Evolutionary conservation across 1,284 basidiomycete species (phyloP).

Genomic region (Ceratobasidium sp.): DNA sequence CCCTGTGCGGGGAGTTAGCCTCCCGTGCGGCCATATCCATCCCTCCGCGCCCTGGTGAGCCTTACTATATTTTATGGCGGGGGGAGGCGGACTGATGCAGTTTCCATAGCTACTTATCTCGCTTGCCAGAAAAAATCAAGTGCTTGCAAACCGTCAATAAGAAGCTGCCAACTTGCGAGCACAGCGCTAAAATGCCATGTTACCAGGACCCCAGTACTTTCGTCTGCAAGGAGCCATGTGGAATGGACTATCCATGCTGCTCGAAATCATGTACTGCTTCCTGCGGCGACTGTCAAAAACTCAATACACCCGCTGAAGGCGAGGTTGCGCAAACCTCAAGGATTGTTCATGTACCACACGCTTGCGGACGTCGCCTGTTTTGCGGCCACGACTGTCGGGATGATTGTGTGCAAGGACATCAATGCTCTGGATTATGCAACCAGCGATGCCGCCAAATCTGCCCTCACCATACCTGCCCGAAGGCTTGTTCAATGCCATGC

Average conservation of each 20-base stretch:
- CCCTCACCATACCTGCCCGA: slow-evolving; percentile 65
- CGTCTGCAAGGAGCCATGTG: slow-evolving; percentile 64
- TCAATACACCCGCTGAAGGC: slow-evolving; percentile 51
- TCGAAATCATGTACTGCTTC: slow-evolving; percentile 67
- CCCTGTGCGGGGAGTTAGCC: slow-evolving; percentile 62
- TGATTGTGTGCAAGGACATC: slow-evolving; percentile 66
- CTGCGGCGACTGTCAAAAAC: slow-evolving; percentile 68
- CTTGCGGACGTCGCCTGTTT: slow-evolving; percentile 68
- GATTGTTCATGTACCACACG: slow-evolving; percentile 61
- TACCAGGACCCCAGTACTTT: slow-evolving; percentile 61
- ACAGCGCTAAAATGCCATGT: slow-evolving; percentile 65
- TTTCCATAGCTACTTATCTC: slow-evolving; percentile 65
- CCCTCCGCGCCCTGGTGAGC: slow-evolving; percentile 69
- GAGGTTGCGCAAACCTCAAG: background rate
- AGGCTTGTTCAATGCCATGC: slow-evolving; percentile 70
- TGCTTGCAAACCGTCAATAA: slow-evolving; percentile 69
- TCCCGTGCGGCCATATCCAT: slow-evolving; percentile 75
- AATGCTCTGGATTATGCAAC: slow-evolving; percentile 66
- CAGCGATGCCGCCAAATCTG: slow-evolving; percentile 71
- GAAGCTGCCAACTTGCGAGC: slow-evolving; percentile 70
- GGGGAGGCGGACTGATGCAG: background rate
- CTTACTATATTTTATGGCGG: background rate
- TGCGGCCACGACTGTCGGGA: slow-evolving; percentile 73
- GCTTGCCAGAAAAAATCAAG: slow-evolving; percentile 62
- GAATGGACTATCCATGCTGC: slow-evolving; percentile 63